These are phyloP conservation scores for Brasilioporus rufonigricans DNA, from an alignment of 768 basidiomycete species.

Conservation along the genomic window DNA sequence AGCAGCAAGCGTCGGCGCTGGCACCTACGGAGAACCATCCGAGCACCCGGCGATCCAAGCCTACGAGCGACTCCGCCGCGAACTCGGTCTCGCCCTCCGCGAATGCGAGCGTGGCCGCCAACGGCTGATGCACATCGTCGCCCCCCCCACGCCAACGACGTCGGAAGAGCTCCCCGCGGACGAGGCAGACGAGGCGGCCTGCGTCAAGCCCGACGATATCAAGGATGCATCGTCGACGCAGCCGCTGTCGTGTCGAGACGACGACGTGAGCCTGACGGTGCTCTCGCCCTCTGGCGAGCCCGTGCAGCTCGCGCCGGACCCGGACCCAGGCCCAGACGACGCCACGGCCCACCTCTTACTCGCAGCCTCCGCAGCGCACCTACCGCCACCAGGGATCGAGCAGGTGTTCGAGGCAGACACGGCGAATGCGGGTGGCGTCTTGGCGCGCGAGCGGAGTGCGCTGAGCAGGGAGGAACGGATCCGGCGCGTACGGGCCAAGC, in stretches of 20 bases:
- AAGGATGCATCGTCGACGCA: too few species aligned
- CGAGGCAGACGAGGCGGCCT: too few species aligned
- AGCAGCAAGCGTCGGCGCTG: too few species aligned
- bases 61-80: slow-evolving; percentile 72
- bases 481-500: slow-evolving; percentile 45
- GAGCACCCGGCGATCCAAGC: slow-evolving; percentile 58
- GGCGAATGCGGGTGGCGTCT: slow-evolving; percentile 32
- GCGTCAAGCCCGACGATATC: too few species aligned
- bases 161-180: slow-evolving; percentile 36
- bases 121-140: slow-evolving; percentile 54
- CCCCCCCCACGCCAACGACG: slow-evolving; percentile 37
- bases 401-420: slow-evolving; percentile 80
- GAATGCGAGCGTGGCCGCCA: slow-evolving; percentile 82
- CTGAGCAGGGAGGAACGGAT: slow-evolving; percentile 77
- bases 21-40: slow-evolving; percentile 10
- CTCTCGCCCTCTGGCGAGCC: slow-evolving; percentile 26
- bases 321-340: slow-evolving; percentile 41
- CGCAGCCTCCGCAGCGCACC: slow-evolving; percentile 47
- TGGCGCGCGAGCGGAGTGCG: slow-evolving; percentile 59
- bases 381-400: slow-evolving; percentile 68
- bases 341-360: slow-evolving; percentile 54
- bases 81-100: slow-evolving; percentile 72
- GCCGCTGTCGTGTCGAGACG: not conserved
- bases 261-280: slow-evolving; percentile 7
- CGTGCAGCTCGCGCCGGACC: not conserved